Evolutionary conservation across 225 moss, liverwort and hornwort species (phyloP).

Genomic region (Takakia lepidozioides): DNA sequence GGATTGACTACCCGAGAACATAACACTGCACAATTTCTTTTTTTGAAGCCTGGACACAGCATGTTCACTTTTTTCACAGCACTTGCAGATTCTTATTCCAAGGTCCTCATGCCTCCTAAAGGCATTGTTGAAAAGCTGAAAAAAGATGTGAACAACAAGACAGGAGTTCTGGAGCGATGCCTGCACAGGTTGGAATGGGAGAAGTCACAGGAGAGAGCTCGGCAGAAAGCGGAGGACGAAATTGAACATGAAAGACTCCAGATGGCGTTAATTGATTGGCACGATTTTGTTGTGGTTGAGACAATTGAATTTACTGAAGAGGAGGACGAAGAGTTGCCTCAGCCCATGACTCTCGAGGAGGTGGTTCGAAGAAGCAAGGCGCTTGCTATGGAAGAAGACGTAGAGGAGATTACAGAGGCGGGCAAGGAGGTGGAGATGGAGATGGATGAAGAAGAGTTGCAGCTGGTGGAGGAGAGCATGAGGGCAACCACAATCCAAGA

Average conservation of each 20-base stretch:
- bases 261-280: slow-evolving; percentile 99
- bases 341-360: slow-evolving; percentile 97
- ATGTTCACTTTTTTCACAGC: slow-evolving; percentile 99
- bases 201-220: slow-evolving; percentile 81
- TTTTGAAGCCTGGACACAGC: slow-evolving; percentile 96
- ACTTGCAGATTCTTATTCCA: slow-evolving; percentile 91
- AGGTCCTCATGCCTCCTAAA: slow-evolving; percentile 94
- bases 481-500: slow-evolving; percentile 72
- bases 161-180: slow-evolving; percentile 72
- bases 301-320: slow-evolving; percentile 98
- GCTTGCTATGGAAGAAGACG: slow-evolving; percentile 72
- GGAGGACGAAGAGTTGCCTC: slow-evolving; percentile 95
- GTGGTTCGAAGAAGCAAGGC: slow-evolving; percentile 91
- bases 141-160: slow-evolving; percentile 73
- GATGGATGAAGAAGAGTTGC: slow-evolving; percentile 98
- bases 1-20: slow-evolving; percentile 91
- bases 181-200: slow-evolving; percentile 97
- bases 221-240: slow-evolving; percentile 99
- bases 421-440: slow-evolving; percentile 99
- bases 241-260: slow-evolving; percentile 99
- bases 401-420: slow-evolving; percentile 83
- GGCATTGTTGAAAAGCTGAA: slow-evolving; percentile 73
- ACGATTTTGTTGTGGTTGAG: slow-evolving; percentile 98
- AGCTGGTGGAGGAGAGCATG: slow-evolving; percentile 94
- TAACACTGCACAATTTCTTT: slow-evolving; percentile 79